Percentiles rank a stretch among this genome's conserved stretches.
These are phyloP conservation scores for Aegle marmelos DNA, from an alignment of 345 rosid genomes.

Conservation along the genomic window DNA sequence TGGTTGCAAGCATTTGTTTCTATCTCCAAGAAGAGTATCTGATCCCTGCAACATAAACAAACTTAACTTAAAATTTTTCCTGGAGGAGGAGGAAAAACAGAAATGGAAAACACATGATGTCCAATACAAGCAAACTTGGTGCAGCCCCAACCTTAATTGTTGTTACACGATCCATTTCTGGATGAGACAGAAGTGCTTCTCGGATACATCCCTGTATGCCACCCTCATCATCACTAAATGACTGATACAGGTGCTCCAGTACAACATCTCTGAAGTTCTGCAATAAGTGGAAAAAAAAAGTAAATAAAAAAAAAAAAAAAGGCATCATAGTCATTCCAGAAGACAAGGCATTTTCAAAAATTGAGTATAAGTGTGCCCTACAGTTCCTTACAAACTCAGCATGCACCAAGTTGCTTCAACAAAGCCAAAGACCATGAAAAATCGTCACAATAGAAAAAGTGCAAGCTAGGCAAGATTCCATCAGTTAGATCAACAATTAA, in stretches of 20 bases:
- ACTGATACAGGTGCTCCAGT: conserved; percentile 43
- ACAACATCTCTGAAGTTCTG: conserved; percentile 39
- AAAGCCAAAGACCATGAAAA: neutral
- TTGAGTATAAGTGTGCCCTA: conserved; percentile 15
- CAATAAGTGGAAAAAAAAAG: conserved; percentile 28
- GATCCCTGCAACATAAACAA: conserved; percentile 45
- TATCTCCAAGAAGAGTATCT: conserved; percentile 29
- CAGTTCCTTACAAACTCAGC: conserved; percentile 19
- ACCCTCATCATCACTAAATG: conserved; percentile 39
- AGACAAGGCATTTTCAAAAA: conserved; percentile 12
- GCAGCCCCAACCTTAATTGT: conserved; percentile 38
- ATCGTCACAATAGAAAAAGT: conserved; percentile 5
- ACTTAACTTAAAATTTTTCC: neutral
- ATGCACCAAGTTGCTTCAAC: conserved; percentile 22
- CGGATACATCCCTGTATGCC: conserved; percentile 47
- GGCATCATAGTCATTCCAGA: conserved; percentile 12
- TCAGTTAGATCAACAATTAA: neutral
- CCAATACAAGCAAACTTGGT: neutral
- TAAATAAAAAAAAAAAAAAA: neutral
- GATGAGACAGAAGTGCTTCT: conserved; percentile 38
- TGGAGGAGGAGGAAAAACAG: neutral
- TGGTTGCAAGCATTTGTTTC: conserved; percentile 21
- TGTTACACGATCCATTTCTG: conserved; percentile 15
- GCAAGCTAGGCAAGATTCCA: neutral
- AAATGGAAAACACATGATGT: neutral